Conservation (phyloP, 2,329 filamentous ascomycete genomes). For the Fusarium penzigii region DNA sequence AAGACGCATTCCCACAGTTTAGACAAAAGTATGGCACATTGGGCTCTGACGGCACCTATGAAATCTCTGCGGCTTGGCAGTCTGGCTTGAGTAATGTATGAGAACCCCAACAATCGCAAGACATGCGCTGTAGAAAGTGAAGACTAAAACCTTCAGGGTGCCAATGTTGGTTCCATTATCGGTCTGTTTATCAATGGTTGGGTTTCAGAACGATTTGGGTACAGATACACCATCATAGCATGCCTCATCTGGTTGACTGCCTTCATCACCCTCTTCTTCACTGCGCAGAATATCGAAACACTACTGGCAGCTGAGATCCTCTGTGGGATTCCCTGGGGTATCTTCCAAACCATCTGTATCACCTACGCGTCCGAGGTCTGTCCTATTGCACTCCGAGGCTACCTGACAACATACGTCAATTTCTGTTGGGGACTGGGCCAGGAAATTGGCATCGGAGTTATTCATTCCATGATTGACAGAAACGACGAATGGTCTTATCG, state of each 20-base stretch:
- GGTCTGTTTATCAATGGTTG: slow-evolving; percentile 24
- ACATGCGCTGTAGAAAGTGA: background rate
- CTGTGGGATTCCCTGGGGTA: slow-evolving; percentile 23
- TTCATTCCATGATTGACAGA: background rate
- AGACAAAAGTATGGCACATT: slow-evolving; percentile 23
- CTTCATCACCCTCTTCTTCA: slow-evolving; percentile 26
- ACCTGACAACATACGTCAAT: slow-evolving; percentile 8
- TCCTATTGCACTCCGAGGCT: slow-evolving; percentile 5
- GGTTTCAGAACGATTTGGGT: slow-evolving; percentile 21
- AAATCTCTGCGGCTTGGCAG: slow-evolving; percentile 24
- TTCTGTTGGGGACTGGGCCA: slow-evolving; percentile 8
- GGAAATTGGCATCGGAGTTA: slow-evolving; percentile 5
- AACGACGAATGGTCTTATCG: slow-evolving; percentile 37
- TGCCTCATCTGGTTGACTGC: slow-evolving; percentile 18
- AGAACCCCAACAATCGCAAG: no score
- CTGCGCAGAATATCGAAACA: slow-evolving; percentile 22
- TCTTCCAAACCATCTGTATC: slow-evolving; percentile 26
- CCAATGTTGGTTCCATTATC: slow-evolving; percentile 23
- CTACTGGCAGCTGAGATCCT: slow-evolving; percentile 24
- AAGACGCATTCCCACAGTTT: slow-evolving; percentile 24
- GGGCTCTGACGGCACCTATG: slow-evolving; percentile 17
- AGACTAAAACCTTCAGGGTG: slow-evolving; percentile 7
- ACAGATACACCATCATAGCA: slow-evolving; percentile 23
- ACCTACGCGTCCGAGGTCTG: slow-evolving; percentile 17
- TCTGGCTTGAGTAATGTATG: slow-evolving; percentile 22